Evolutionary conservation across 1,284 basidiomycete species (phyloP), one percentile per base, ranked within the genome.

Genomic region (Agroathelia rolfsii): DNA sequence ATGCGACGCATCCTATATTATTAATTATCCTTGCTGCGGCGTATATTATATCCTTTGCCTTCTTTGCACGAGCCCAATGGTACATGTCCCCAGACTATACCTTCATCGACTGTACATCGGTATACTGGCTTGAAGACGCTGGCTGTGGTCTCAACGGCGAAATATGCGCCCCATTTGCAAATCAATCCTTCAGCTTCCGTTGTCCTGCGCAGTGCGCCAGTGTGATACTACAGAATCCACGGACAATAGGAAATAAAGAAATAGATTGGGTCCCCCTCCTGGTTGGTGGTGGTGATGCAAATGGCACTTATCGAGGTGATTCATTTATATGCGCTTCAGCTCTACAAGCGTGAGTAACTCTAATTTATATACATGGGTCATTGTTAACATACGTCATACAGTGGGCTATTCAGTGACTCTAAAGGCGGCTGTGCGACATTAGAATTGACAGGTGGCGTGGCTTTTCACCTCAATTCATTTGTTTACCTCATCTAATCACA

Each of bases 301-400:
- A 76, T 30, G 47, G 52, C 17, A 86, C 84, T 3, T 92, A 90
- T 47, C 66, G 89, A 45, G 85, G 76, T 1, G 89, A 93, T 51
- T 78, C 68, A 32, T 93, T 90, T 51, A 70, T 92, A 21, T 93
- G 89, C 51, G 74, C 85, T 22, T 76, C 87, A 25, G 87, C 87
- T n/a, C 66, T 80, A 21, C 85, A 87, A 61, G 70, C 76, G 81
- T 85, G 47, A 56, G 75, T 66, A 3, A 8, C 22, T 38, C 20
- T 30, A 20, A 26, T 28, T 34, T 32, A n/a, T 30, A 21, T 13
- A 28, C 29, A 21, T n/a, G n/a, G n/a, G n/a, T 13, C 21, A 36
- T 10, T 29, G 28, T 44, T 35, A 34, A 30, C 35, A 20, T 32
- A 35, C 30, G 12, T 34, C 30, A 16, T 41, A 37, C 49, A 87